phyloP scores from a whole-genome alignment of 495 filamentous ascomycete genomes.

The Talaromyces nanjingensis region DNA sequence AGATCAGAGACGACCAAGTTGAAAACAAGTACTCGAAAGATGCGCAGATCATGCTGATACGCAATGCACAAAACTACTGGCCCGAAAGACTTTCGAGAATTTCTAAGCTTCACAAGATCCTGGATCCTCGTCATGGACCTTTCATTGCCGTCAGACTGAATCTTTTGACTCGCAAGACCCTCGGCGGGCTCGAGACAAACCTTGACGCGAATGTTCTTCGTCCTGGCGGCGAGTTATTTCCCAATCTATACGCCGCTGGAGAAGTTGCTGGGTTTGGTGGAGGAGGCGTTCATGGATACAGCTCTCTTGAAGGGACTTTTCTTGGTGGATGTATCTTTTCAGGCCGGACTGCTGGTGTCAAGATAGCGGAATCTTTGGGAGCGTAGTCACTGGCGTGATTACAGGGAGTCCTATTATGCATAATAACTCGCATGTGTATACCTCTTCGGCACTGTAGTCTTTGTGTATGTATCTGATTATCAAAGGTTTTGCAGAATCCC shows the following conservation, averaged over 20 bases:
- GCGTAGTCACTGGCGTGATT: not conserved
- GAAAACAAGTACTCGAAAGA: conserved; percentile 43
- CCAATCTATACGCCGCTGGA: conserved; percentile 44
- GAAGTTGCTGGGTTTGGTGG: conserved; percentile 48
- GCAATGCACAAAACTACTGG: conserved; percentile 43
- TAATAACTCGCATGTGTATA: not conserved
- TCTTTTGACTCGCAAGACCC: conserved; percentile 43
- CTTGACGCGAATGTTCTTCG: conserved; percentile 39
- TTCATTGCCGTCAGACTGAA: conserved; percentile 46
- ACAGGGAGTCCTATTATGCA: not conserved
- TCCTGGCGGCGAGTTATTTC: conserved; percentile 33
- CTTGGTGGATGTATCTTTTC: conserved; percentile 46
- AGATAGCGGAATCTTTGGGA: conserved; percentile 12
- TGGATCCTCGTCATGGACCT: conserved; percentile 36
- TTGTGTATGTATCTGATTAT: too few species aligned
- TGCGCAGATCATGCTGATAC: conserved; percentile 44
- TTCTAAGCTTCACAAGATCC: conserved; percentile 35
- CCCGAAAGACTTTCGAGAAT: conserved; percentile 34
- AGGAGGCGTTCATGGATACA: conserved; percentile 46
- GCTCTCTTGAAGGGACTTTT: conserved; percentile 43
- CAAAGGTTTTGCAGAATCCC: too few species aligned
- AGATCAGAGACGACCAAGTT: conserved; percentile 40
- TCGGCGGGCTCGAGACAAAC: conserved; percentile 46
- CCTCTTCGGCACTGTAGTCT: too few species aligned
- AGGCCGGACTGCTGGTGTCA: conserved; percentile 36